phyloP scores from a whole-genome alignment of 805 yeast species.

The Tetrapisispora iriomotensis region DNA sequence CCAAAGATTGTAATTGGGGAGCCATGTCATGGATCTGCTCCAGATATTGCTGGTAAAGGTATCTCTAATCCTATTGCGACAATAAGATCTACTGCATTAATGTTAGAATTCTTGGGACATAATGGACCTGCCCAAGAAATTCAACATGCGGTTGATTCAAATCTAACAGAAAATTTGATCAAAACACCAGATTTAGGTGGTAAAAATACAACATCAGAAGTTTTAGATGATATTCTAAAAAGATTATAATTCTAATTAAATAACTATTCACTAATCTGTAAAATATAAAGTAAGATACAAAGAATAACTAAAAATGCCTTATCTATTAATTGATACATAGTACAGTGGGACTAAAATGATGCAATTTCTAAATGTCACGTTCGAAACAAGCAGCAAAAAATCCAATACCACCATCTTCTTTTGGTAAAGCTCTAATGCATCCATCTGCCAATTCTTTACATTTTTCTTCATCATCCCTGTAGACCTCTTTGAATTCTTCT shows the following conservation, averaged over 20 bases:
- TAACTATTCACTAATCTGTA: no score
- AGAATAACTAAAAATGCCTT: neutral
- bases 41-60: slow-evolving; percentile 94
- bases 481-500: slow-evolving; percentile 52
- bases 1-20: slow-evolving; percentile 94
- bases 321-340: neutral
- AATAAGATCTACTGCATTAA: slow-evolving; percentile 91
- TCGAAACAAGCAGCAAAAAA: slow-evolving; percentile 93
- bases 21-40: slow-evolving; percentile 99
- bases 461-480: slow-evolving; percentile 34
- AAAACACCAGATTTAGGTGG: slow-evolving; percentile 97
- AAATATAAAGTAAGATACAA: neutral
- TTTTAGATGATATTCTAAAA: slow-evolving; percentile 65
- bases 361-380: slow-evolving; percentile 23
- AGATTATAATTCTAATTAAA: slow-evolving; percentile 16
- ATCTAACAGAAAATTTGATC: slow-evolving; percentile 61
- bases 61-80: slow-evolving; percentile 96
- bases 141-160: slow-evolving; percentile 89
- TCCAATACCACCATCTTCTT: slow-evolving; percentile 96
- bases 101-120: slow-evolving; percentile 95
- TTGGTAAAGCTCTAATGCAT: slow-evolving; percentile 78
- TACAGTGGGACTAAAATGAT: no score
- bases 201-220: slow-evolving; percentile 73
- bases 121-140: slow-evolving; percentile 83
- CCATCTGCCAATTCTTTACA: slow-evolving; percentile 64